Evolutionary conservation across 2,329 filamentous ascomycete genomes (phyloP), one percentile per base, ranked within the genome.

Genomic region (Xylariaceae sp.): DNA sequence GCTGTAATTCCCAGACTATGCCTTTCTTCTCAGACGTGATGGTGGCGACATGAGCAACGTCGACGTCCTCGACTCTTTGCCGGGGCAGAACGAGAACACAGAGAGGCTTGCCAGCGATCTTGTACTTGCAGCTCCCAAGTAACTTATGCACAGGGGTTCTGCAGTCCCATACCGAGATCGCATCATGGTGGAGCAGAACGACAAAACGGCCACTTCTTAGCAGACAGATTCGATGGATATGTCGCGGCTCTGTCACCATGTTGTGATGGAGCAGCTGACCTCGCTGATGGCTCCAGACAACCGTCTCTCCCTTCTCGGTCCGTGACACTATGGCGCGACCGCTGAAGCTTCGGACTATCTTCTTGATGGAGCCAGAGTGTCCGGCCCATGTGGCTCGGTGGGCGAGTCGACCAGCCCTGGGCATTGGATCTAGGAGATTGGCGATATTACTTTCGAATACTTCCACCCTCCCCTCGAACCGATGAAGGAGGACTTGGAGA

Each of bases 301-400:
- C 80, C 41, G 81, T 83, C 59, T 94, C 86, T 43, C 87, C 85
- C 30, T 81, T 71, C 43, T 79, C 73, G 0, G 89, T 94, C 36
- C 87, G 75, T 5, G 89, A 94, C 21, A 94, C 79, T 30, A 95
- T 69, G 4, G 87, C 83, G 47, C 79, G 74, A 7, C 88, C 89
- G 53, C 81, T 85, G 30, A 84, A 85, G 54, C 89, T 94, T 44
- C 88, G 82, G 31, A 94, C 83, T 43, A 95, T 85, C 57, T 94
- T 94, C 54, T 84, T 83, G 46, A 96, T 79, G 0, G 86, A 72
- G 12, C 75, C 75, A 12, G 83, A 85, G 65, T 96, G 89, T 1
- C 90, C 89, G 2, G 87, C 87, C 86, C 88, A 94, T 2, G 81
- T 73, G 2, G 78, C 74, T 46, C 75, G 77, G 11, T 78, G 70